Conservation (phyloP, 1,139 yeast species). For the Geotrichum histeridarum region DNA sequence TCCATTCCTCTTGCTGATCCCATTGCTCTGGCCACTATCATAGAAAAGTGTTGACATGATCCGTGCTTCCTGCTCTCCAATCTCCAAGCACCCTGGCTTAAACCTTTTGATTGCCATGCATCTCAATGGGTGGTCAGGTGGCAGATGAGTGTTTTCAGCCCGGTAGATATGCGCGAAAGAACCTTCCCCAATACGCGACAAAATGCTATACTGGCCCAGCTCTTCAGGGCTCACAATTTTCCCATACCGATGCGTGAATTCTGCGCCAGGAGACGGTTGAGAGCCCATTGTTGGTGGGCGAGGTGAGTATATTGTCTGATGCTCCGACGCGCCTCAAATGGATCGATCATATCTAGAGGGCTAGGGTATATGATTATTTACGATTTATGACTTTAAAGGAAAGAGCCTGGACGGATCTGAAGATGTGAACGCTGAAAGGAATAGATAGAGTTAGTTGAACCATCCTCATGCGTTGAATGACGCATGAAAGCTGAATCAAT, state of each 20-base stretch:
- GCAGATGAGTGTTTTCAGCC: constrained; percentile 19
- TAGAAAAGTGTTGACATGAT: constrained; percentile 6
- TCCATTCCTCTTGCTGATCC: not conserved
- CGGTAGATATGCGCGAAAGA: constrained; percentile 19
- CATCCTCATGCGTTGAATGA: too few species aligned
- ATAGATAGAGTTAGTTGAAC: too few species aligned
- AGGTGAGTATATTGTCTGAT: too few species aligned
- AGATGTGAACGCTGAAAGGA: too few species aligned
- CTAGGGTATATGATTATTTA: too few species aligned
- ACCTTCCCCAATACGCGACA: constrained; percentile 19
- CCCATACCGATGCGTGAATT: not conserved
- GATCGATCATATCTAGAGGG: too few species aligned
- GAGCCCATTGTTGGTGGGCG: too few species aligned
- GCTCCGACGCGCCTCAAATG: too few species aligned
- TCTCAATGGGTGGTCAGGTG: constrained; percentile 18
- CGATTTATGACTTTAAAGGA: too few species aligned
- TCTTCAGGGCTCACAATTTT: not conserved
- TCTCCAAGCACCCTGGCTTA: constrained; percentile 12
- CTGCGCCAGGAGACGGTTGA: not conserved
- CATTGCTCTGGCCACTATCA: not conserved
- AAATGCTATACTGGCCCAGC: not conserved
- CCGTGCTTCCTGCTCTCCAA: constrained; percentile 21
- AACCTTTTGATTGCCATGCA: constrained; percentile 23
- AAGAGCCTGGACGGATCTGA: too few species aligned
- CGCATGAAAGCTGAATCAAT: too few species aligned